phyloP scores from a whole-genome alignment of 179 eudicot genomes.

The Spergularia azorica region DNA sequence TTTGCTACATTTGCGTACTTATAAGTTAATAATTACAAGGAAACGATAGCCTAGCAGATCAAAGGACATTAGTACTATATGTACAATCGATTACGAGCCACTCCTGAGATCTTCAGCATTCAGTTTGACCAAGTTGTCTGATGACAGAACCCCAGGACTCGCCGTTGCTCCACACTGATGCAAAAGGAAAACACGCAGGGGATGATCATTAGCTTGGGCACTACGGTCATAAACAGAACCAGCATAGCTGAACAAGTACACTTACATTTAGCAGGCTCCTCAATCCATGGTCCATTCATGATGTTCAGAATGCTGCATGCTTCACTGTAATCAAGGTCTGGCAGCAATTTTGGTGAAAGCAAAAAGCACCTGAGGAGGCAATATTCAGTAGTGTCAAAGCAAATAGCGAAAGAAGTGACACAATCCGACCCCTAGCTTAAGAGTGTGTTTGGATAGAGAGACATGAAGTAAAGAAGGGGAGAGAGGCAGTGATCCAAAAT shows the following conservation, averaged over 20 bases:
- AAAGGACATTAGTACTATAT: background rate
- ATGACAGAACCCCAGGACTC: slow-evolving; percentile 60
- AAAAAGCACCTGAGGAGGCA: slow-evolving; percentile 72
- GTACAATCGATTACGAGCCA: slow-evolving; percentile 7
- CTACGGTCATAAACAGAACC: background rate
- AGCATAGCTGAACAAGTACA: background rate
- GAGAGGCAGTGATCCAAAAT: background rate
- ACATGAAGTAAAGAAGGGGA: no score
- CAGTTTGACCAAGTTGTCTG: slow-evolving; percentile 37
- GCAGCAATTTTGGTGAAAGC: slow-evolving; percentile 93
- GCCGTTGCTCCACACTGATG: slow-evolving; percentile 78
- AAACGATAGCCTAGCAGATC: background rate
- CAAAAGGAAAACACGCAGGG: background rate
- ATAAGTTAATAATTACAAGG: background rate
- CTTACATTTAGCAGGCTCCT: slow-evolving; percentile 75
- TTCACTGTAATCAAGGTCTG: slow-evolving; percentile 78
- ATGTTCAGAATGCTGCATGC: slow-evolving; percentile 79
- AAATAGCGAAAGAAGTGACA: background rate
- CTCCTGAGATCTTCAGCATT: slow-evolving; percentile 29
- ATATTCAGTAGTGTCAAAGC: background rate
- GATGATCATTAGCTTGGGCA: background rate
- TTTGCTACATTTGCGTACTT: background rate
- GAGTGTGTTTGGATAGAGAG: no score
- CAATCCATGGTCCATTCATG: slow-evolving; percentile 96
- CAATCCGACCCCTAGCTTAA: background rate